Conservation (phyloP, 2,329 filamentous ascomycete genomes). For the Nannizzia gypsea region DNA sequence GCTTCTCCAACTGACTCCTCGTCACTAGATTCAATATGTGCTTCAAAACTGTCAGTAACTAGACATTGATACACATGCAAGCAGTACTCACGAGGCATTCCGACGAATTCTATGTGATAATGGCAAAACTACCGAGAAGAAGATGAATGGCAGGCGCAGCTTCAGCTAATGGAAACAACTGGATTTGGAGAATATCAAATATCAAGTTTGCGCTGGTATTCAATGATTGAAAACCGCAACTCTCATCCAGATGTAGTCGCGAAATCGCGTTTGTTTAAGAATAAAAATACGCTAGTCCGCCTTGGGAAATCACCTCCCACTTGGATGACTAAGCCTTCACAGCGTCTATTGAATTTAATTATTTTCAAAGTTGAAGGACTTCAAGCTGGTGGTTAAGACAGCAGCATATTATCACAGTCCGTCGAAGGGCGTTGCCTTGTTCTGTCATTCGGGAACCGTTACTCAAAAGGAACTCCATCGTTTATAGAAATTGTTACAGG, state of each 20-base stretch:
- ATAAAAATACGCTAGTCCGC: background rate
- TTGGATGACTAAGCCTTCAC: background rate
- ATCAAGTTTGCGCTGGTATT: background rate
- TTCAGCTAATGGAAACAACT: background rate
- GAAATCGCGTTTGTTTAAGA: background rate
- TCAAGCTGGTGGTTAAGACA: background rate
- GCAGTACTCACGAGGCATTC: conserved; percentile 33
- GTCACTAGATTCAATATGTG: conserved; percentile 12
- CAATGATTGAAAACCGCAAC: background rate
- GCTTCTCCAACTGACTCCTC: conserved; percentile 28
- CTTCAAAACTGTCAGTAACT: conserved; percentile 6
- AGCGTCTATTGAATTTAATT: background rate
- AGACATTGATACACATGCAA: background rate
- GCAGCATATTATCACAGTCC: background rate
- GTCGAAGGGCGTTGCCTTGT: background rate
- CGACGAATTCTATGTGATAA: background rate
- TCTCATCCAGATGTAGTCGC: background rate
- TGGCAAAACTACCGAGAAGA: background rate
- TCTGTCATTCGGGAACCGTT: background rate
- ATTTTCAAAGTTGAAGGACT: background rate
- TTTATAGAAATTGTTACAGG: conserved; percentile 11
- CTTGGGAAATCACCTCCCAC: conserved; percentile 4
- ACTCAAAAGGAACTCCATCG: background rate
- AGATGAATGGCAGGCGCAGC: background rate
- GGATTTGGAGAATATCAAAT: background rate